Percentiles rank a stretch among this genome's conserved stretches.
Evolutionary conservation across 2,329 filamentous ascomycete species (phyloP).

Genomic region (Pseudocercospora musae): DNA sequence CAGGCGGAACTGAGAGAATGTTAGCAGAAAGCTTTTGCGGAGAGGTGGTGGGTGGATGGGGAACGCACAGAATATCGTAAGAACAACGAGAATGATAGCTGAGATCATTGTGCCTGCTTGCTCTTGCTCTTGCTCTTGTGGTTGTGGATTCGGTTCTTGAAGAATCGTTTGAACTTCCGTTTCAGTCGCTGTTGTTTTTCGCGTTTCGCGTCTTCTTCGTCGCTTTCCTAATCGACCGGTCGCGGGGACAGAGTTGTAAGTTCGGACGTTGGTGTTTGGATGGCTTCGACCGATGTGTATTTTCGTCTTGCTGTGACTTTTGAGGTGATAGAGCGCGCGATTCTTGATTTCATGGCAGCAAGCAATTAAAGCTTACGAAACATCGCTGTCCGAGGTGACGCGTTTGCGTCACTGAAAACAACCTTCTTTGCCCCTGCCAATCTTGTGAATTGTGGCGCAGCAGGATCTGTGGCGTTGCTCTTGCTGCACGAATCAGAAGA

Average conservation of each 20-base stretch:
- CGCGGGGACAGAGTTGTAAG: neutral
- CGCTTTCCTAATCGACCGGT: neutral
- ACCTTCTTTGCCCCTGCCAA: neutral
- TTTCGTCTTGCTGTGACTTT: neutral
- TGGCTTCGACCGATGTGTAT: neutral
- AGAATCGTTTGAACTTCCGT: neutral
- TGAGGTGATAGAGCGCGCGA: neutral
- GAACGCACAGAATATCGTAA: slow-evolving; percentile 44
- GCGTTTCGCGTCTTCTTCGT: neutral
- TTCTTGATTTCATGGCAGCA: neutral
- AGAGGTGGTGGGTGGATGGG: neutral
- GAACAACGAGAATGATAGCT: slow-evolving; percentile 43
- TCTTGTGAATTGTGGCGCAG: neutral
- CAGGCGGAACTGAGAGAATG: slow-evolving; percentile 41
- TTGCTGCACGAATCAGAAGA: neutral
- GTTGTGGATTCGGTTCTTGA: too few relatives aligned
- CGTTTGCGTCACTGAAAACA: neutral
- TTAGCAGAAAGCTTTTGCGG: neutral
- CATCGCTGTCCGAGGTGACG: neutral
- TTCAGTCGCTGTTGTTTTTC: too few relatives aligned
- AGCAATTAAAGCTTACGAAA: neutral
- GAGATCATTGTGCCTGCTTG: slow-evolving; percentile 20
- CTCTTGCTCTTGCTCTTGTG: too few relatives aligned
- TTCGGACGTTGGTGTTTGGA: neutral
- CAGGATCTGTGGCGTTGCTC: neutral